Percentiles rank a stretch among this genome's conserved stretches.
These are phyloP conservation scores for Arabidopsis hybrid DNA, from an alignment of 441 rosid genomes.

Conservation along the genomic window DNA sequence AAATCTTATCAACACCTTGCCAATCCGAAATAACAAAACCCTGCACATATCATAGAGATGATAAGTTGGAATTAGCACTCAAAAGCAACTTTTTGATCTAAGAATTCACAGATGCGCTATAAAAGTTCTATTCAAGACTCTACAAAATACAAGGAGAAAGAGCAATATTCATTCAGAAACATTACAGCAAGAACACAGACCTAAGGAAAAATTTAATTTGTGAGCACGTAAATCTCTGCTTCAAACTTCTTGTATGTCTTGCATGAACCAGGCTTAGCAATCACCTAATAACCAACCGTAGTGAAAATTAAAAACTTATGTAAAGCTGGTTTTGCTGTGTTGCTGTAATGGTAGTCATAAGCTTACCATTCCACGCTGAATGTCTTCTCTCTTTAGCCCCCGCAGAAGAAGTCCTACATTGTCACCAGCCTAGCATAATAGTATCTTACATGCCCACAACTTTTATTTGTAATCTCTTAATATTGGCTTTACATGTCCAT, in stretches of 20 bases:
- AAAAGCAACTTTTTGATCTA: not conserved
- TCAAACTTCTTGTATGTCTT: conserved; percentile 89
- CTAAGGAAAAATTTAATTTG: conserved; percentile 45
- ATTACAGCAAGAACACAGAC: conserved; percentile 30
- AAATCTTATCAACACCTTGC: conserved; percentile 72
- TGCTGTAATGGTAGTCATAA: conserved; percentile 20
- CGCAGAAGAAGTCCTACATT: conserved; percentile 99
- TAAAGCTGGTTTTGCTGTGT: not conserved
- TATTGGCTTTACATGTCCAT: conserved; percentile 71
- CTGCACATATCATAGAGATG: conserved; percentile 48
- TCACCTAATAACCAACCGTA: conserved; percentile 61
- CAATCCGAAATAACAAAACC: conserved; percentile 84
- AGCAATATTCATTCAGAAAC: conserved; percentile 16
- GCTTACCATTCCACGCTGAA: conserved; percentile 73
- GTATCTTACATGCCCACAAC: conserved; percentile 20
- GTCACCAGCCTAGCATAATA: conserved; percentile 86
- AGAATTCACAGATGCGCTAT: not conserved
- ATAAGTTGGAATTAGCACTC: conserved; percentile 22
- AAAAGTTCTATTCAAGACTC: not conserved
- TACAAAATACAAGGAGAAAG: conserved; percentile 4
- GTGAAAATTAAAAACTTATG: conserved; percentile 4
- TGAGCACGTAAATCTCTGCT: conserved; percentile 96
- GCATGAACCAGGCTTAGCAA: conserved; percentile 90
- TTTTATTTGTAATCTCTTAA: conserved; percentile 24
- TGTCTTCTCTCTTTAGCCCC: conserved; percentile 91